These are phyloP conservation scores for Tubosaeta sp. DNA, from an alignment of 768 basidiomycete genomes.

Conservation along the genomic window DNA sequence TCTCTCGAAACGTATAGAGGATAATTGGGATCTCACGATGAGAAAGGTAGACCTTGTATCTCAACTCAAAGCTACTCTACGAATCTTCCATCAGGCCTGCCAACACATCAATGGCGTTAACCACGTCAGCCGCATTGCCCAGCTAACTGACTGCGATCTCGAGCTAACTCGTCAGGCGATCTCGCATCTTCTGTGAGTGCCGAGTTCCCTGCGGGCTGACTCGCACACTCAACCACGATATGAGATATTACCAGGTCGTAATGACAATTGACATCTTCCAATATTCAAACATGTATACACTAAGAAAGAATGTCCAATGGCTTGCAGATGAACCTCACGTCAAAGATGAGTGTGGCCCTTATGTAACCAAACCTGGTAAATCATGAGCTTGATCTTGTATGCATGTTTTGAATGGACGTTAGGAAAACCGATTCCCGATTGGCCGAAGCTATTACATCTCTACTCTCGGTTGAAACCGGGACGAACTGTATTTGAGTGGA, in stretches of 20 bases:
- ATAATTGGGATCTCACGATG: conserved; percentile 96
- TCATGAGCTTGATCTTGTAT: not conserved
- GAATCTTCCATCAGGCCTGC: conserved; percentile 45
- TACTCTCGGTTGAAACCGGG: conserved; percentile 86
- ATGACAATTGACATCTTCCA: conserved; percentile 98
- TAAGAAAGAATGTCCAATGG: conserved; percentile 82
- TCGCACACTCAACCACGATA: conserved; percentile 3
- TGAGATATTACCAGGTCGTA: conserved; percentile 93
- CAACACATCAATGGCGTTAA: conserved; percentile 86
- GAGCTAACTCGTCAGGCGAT: conserved; percentile 81
- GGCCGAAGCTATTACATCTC: conserved; percentile 81
- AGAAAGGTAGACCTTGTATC: conserved; percentile 53
- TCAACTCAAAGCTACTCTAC: not conserved
- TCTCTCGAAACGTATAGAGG: conserved; percentile 73
- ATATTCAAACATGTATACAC: conserved; percentile 95
- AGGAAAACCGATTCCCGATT: conserved; percentile 68
- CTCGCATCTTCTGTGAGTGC: conserved; percentile 80
- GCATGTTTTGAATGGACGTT: conserved; percentile 1
- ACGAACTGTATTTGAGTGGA: conserved; percentile 84
- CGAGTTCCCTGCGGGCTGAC: not conserved
- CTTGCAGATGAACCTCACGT: conserved; percentile 83
- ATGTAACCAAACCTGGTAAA: conserved; percentile 75
- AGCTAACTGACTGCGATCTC: conserved; percentile 85
- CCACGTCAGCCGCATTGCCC: conserved; percentile 86
- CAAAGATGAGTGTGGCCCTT: conserved; percentile 86